These are phyloP conservation scores for Colletotrichum tropicale DNA, from an alignment of 2,329 filamentous ascomycete species.

Conservation along the genomic window DNA sequence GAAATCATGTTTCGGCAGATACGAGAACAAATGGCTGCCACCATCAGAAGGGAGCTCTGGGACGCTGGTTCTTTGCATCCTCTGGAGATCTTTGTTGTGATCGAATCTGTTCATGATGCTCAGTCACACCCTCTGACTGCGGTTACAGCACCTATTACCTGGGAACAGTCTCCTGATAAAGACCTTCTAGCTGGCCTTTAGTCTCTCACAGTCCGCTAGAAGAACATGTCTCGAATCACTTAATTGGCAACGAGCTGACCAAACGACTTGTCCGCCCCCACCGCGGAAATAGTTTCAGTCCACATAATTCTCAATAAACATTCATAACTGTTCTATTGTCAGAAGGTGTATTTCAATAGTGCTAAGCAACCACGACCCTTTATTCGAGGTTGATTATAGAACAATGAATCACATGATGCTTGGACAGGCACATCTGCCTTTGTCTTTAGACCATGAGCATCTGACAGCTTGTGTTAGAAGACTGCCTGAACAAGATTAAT, in stretches of 20 bases:
- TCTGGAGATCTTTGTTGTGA: background rate
- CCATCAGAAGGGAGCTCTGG: background rate
- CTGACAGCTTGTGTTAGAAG: background rate
- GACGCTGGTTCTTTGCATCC: background rate
- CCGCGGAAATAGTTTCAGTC: rapidly evolving
- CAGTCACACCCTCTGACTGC: background rate
- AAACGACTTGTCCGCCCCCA: background rate
- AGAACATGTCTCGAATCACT: background rate
- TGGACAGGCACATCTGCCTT: background rate
- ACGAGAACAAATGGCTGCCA: background rate
- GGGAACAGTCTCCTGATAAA: background rate
- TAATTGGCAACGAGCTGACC: background rate
- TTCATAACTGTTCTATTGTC: background rate
- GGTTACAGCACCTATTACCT: background rate
- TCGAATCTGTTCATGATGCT: background rate
- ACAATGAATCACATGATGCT: background rate
- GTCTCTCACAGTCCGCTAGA: background rate
- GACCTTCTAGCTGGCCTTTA: background rate
- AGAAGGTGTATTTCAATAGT: rapidly evolving
- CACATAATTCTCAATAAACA: background rate
- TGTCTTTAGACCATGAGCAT: background rate
- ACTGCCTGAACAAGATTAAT: background rate
- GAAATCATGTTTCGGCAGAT: background rate
- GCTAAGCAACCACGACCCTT: rapidly evolving
- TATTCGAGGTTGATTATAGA: background rate